These are phyloP conservation scores for Serendipita sp. DNA, from an alignment of 768 basidiomycete species.

Conservation along the genomic window DNA sequence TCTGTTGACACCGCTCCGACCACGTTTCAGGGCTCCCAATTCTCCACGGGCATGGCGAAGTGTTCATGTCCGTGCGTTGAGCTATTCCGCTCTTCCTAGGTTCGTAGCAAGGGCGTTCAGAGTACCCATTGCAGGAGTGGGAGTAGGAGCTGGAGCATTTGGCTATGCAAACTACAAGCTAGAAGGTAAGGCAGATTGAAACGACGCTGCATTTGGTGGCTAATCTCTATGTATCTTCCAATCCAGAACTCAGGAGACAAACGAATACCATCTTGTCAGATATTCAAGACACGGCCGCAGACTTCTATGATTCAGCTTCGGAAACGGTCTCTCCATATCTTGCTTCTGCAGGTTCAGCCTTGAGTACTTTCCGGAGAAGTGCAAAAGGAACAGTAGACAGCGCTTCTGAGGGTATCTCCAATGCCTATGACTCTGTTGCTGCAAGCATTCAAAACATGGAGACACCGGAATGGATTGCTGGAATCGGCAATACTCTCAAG, in stretches of 20 bases:
- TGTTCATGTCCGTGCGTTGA: conserved; percentile 59
- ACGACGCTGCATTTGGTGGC: no score
- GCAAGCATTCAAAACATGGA: neutral
- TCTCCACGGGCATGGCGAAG: conserved; percentile 32
- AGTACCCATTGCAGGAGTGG: conserved; percentile 76
- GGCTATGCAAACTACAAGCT: conserved; percentile 96
- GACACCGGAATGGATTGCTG: neutral
- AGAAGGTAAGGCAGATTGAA: conserved; percentile 46
- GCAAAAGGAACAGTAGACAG: conserved; percentile 21
- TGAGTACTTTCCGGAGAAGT: conserved; percentile 17
- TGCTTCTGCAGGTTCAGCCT: conserved; percentile 24
- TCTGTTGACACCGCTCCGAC: neutral
- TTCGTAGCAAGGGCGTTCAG: conserved; percentile 78
- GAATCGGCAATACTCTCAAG: neutral
- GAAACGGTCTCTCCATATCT: conserved; percentile 44
- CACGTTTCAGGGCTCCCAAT: neutral
- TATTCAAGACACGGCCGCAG: conserved; percentile 55
- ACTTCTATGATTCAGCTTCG: conserved; percentile 55
- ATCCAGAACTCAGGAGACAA: conserved; percentile 51
- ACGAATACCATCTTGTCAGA: conserved; percentile 50
- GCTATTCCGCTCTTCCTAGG: conserved; percentile 78
- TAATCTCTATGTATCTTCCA: neutral
- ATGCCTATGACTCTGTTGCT: conserved; percentile 12
- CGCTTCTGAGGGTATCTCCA: conserved; percentile 23
- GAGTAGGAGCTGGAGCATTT: conserved; percentile 78